A percentile compares a stretch with the other conserved stretches of the same genome.
Conservation (phyloP, 768 basidiomycete species). For the Pisolithus tinctorius region DNA sequence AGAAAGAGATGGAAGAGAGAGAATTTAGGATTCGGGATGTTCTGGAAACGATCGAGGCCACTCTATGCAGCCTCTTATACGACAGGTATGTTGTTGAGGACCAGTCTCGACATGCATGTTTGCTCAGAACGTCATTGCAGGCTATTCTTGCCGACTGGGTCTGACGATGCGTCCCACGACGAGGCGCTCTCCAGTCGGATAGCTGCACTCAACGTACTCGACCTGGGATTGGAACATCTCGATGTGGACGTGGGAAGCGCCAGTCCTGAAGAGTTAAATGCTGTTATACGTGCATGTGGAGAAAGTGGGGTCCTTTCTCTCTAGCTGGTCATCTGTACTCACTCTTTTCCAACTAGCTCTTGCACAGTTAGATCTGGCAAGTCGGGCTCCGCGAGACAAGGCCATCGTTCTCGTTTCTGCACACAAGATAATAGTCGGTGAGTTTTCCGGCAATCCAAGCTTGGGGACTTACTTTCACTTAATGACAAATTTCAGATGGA, state of each 20-base stretch:
- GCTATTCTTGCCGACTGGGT: conserved; percentile 67
- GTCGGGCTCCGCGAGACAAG: conserved; percentile 69
- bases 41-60: conserved; percentile 68
- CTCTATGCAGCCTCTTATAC: conserved; percentile 71
- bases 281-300: conserved; percentile 68
- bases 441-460: conserved; percentile 16
- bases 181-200: conserved; percentile 84
- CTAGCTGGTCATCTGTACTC: conserved; percentile 13
- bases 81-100: conserved; percentile 49
- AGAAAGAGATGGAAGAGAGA: conserved; percentile 14
- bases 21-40: conserved; percentile 49
- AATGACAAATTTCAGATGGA: conserved; percentile 45
- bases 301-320: conserved; percentile 47
- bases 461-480: background rate
- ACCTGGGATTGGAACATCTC: conserved; percentile 81
- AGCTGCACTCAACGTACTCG: conserved; percentile 87
- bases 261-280: conserved; percentile 44
- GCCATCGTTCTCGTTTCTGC: conserved; percentile 72
- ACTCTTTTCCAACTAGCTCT: conserved; percentile 38
- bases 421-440: conserved; percentile 84
- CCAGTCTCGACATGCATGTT: background rate
- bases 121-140: conserved; percentile 30
- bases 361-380: conserved; percentile 40
- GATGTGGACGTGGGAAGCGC: conserved; percentile 68
- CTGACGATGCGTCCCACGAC: conserved; percentile 83